A percentile compares a stretch with the other conserved stretches of the same genome.
These are phyloP conservation scores for Aspergillus felis DNA, from an alignment of 2,329 filamentous ascomycete genomes.

Conservation along the genomic window DNA sequence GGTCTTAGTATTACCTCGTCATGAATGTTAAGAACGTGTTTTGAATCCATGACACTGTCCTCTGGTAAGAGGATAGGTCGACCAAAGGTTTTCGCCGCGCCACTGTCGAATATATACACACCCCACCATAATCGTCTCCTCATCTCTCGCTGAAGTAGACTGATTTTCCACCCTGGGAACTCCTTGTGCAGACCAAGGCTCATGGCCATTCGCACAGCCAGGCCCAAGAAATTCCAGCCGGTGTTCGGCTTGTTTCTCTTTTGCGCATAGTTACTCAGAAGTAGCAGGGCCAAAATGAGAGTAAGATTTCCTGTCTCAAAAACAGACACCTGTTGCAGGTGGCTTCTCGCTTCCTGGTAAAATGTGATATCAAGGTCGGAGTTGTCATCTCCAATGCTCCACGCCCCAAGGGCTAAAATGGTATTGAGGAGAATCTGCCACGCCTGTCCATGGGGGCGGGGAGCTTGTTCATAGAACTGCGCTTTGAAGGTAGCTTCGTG, in stretches of 20 bases:
- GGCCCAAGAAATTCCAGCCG: slow-evolving; percentile 47
- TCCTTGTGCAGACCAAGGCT: slow-evolving; percentile 50
- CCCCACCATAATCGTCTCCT: slow-evolving; percentile 41
- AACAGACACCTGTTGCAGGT: slow-evolving; percentile 43
- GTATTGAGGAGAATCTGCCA: slow-evolving; percentile 47
- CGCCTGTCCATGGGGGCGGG: slow-evolving; percentile 38
- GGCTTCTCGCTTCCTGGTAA: slow-evolving; percentile 45
- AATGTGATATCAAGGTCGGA: slow-evolving; percentile 44
- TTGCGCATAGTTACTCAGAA: slow-evolving; percentile 49
- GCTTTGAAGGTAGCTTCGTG: slow-evolving; percentile 47
- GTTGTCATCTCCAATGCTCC: slow-evolving; percentile 39
- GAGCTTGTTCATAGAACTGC: slow-evolving; percentile 44
- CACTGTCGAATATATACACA: slow-evolving; percentile 46
- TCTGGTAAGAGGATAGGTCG: slow-evolving; percentile 46
- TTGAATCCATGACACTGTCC: slow-evolving; percentile 42
- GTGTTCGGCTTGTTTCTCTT: slow-evolving; percentile 51
- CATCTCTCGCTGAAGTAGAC: slow-evolving; percentile 40
- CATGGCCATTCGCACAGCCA: slow-evolving; percentile 49
- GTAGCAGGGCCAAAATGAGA: slow-evolving; percentile 45
- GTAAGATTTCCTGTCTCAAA: slow-evolving; percentile 49
- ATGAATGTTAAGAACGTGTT: slow-evolving; percentile 43
- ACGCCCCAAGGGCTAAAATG: slow-evolving; percentile 44
- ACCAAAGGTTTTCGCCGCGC: slow-evolving; percentile 50
- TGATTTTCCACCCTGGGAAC: slow-evolving; percentile 46
- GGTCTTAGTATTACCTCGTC: slow-evolving; percentile 30